These are phyloP conservation scores for Cocos nucifera DNA, from an alignment of 176 grass and related monocot genomes.

Conservation along the genomic window DNA sequence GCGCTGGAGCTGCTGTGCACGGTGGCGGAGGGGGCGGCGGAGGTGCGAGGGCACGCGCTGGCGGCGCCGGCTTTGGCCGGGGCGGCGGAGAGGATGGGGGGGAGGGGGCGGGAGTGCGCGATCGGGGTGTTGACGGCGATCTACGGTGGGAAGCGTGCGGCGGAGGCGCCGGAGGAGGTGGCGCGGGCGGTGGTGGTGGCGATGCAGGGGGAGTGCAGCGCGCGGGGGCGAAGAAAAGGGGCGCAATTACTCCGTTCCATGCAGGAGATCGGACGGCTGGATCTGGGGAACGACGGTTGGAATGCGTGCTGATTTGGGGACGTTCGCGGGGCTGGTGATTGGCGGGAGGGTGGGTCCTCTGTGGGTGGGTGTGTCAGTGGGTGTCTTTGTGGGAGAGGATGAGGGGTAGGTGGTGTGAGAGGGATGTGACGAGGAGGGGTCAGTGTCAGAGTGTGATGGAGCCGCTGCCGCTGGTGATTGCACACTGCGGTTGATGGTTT, in stretches of 20 bases:
- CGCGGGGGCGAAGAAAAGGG: conserved; percentile 66
- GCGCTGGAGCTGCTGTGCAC: conserved; percentile 88
- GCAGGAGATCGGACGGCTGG: conserved; percentile 65
- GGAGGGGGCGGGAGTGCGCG: conserved; percentile 66
- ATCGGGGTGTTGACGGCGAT: conserved; percentile 78
- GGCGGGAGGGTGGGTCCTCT: background rate
- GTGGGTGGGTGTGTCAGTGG: background rate
- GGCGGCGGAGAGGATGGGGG: conserved; percentile 52
- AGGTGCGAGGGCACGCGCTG: conserved; percentile 38
- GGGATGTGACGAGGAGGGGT: conserved; percentile 16
- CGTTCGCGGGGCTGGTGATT: background rate
- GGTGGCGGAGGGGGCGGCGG: conserved; percentile 34
- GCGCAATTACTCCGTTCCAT: conserved; percentile 69
- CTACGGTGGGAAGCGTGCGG: conserved; percentile 21
- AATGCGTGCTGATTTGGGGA: no score
- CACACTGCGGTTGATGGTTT: no score
- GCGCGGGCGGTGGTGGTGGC: conserved; percentile 67
- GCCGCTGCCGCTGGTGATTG: no score
- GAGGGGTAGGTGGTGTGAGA: background rate
- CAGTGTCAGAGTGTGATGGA: background rate
- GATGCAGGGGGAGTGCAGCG: conserved; percentile 89
- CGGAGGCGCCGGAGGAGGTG: conserved; percentile 29
- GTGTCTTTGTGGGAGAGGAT: background rate
- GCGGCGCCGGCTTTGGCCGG: conserved; percentile 37
- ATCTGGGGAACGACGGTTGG: conserved; percentile 14